phyloP scores from a whole-genome alignment of 768 basidiomycete genomes.

The Lyophyllum shimeji region DNA sequence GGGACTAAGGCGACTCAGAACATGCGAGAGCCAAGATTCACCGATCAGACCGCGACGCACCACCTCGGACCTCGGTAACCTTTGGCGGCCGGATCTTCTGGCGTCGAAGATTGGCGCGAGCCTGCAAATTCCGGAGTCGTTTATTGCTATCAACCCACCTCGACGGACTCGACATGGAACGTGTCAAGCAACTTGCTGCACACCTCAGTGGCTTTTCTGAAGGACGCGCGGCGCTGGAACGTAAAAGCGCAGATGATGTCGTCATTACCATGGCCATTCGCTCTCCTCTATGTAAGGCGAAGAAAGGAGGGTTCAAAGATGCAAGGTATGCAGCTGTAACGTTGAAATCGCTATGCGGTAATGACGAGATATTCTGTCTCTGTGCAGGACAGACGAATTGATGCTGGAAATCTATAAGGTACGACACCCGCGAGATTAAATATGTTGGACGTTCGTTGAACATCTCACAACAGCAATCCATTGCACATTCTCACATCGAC shows the following conservation, averaged over 20 bases:
- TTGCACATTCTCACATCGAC: slow-evolving; percentile 57
- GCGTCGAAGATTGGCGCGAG: too few relatives aligned
- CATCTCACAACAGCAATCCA: slow-evolving; percentile 46
- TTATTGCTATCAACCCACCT: too few relatives aligned
- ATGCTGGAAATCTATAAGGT: slow-evolving; percentile 83
- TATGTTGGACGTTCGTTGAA: background rate
- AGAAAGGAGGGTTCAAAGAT: slow-evolving; percentile 75
- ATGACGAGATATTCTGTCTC: slow-evolving; percentile 8
- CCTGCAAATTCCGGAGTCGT: too few relatives aligned
- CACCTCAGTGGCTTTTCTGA: slow-evolving; percentile 47
- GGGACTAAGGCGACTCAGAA: too few relatives aligned
- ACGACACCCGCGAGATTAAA: background rate
- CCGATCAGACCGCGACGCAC: too few relatives aligned
- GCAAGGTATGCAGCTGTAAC: slow-evolving; percentile 46
- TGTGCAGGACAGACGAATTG: slow-evolving; percentile 69
- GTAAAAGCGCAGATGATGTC: slow-evolving; percentile 70
- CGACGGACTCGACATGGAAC: slow-evolving; percentile 44
- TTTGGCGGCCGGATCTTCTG: too few relatives aligned
- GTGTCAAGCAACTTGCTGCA: slow-evolving; percentile 63
- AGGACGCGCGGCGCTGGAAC: slow-evolving; percentile 52
- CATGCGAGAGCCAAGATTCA: too few relatives aligned
- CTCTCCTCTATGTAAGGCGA: slow-evolving; percentile 74
- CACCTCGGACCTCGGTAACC: too few relatives aligned
- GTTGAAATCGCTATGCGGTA: background rate
- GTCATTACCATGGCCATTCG: slow-evolving; percentile 82